Evolutionary conservation across 306 rosid genomes (phyloP), one percentile per base, ranked within the genome.

Genomic region (Gleditsia sinensis): DNA sequence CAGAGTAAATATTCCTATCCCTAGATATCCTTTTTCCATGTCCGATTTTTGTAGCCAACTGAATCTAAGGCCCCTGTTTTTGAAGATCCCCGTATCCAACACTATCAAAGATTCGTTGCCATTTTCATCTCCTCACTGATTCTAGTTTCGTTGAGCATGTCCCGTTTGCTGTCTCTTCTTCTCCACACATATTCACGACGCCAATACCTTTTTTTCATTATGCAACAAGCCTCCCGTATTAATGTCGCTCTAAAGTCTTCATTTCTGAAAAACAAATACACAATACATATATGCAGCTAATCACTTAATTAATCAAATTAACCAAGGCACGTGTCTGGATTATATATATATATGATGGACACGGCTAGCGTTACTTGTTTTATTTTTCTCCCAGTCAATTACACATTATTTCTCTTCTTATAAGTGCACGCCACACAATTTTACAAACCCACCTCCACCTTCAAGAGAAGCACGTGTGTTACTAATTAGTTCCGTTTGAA

Each of bases 61-160:
- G 74, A 76, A 67, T 76, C 68, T 20, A 7, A 34, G 62, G 9
- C 42, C n/a, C 19, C 39, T 48, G 68, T 67, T 55, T 7, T 17
- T 67, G 27, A 14, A 57, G 75, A 66, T 72, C 57, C 59, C 71
- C 65, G 23, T 67, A 79, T 73, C 77, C 48, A 63, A 54, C 82
- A 72, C 53, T 28, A 71, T 58, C 72, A 71, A 45, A 32, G 40
- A 64, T 57, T 32, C 60, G 37, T 23, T 55, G 60, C 56, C 60
- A 42, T 70, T 6, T 9, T 63, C 39, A 61, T 74, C 33, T 67
- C 36, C 5, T 9, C 58, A n/a, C 40, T 36, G 50, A 36, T 3
- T 66, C 3, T 9, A 42, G 37, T 23, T 45, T 54, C 14, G 54
- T 72, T 43, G 17, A 62, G 49, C 76, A 45, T 62, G 60, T 63